Percentiles rank a stretch among this genome's conserved stretches.
Evolutionary conservation across 768 basidiomycete genomes (phyloP).

Genomic region (Lactifluus volemus): DNA sequence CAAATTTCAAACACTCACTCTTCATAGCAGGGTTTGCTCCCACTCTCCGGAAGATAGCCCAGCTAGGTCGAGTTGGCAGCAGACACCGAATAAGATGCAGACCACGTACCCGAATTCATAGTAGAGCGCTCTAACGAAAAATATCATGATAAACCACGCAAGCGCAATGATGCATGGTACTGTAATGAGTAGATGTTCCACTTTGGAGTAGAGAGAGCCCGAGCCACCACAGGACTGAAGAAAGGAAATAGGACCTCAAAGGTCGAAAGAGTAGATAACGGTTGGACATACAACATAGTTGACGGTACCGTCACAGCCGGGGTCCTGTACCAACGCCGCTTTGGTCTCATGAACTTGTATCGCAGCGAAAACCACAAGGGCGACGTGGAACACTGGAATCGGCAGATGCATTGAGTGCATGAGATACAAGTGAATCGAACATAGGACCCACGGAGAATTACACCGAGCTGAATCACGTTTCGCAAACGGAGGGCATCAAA

Average conservation of each 20-base stretch:
- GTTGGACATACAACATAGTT: constrained; percentile 34
- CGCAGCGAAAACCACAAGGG: constrained; percentile 62
- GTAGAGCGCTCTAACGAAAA: constrained; percentile 63
- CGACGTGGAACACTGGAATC: constrained; percentile 58
- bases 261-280: not conserved
- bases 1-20: constrained; percentile 35
- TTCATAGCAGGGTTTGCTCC: constrained; percentile 82
- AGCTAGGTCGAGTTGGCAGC: constrained; percentile 34
- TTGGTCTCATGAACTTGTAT: constrained; percentile 74
- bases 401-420: not conserved
- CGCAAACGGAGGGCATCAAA: constrained; percentile 74
- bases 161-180: constrained; percentile 59
- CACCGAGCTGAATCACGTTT: constrained; percentile 71
- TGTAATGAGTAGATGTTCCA: constrained; percentile 63
- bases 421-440: not conserved
- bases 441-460: constrained; percentile 49
- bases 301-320: constrained; percentile 28
- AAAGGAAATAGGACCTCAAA: not conserved
- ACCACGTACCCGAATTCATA: constrained; percentile 69
- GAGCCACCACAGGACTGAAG: constrained; percentile 40
- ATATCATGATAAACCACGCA: constrained; percentile 59
- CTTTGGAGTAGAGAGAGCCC: constrained; percentile 48
- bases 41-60: constrained; percentile 87
- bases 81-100: not conserved
- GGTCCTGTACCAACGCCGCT: constrained; percentile 41